Percentiles rank a stretch among this genome's conserved stretches.
Conservation (phyloP, 2,329 filamentous ascomycete species). For the Zymoseptoria crescenta region DNA sequence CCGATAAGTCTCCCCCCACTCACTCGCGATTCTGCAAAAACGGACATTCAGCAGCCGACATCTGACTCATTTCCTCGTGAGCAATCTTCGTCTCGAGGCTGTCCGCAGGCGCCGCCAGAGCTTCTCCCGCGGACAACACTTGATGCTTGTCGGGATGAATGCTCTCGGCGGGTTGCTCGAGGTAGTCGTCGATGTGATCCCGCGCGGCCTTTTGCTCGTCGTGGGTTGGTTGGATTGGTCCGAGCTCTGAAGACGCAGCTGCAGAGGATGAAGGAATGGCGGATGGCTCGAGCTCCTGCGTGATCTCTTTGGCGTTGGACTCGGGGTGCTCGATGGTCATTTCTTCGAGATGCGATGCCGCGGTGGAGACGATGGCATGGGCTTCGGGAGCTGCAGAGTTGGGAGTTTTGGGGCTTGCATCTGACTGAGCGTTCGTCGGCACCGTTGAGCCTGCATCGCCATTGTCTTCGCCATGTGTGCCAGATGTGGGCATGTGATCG, state of each 20-base stretch:
- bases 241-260: conserved; percentile 10
- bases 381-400: conserved; percentile 3
- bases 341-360: conserved; percentile 16
- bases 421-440: background rate
- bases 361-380: conserved; percentile 17
- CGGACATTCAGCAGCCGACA: conserved; percentile 27
- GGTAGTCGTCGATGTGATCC: conserved; percentile 26
- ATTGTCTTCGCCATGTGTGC: background rate
- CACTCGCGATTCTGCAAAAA: conserved; percentile 34
- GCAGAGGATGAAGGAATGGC: conserved; percentile 14
- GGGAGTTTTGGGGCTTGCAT: conserved; percentile 1
- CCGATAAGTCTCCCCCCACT: background rate
- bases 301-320: conserved; percentile 17
- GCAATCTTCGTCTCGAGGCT: conserved; percentile 29
- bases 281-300: conserved; percentile 2
- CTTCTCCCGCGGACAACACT: conserved; percentile 28
- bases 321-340: conserved; percentile 13
- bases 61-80: conserved; percentile 33
- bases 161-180: conserved; percentile 21
- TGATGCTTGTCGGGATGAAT: conserved; percentile 31
- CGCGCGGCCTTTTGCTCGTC: conserved; percentile 20
- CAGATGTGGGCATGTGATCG: background rate
- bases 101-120: conserved; percentile 27
- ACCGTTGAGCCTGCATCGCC: background rate
- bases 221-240: conserved; percentile 5